A percentile compares a stretch with the other conserved stretches of the same genome.
These are phyloP conservation scores for maize (Zea mays) DNA, from an alignment of 176 grass and related monocot genomes.

Conservation along the genomic window DNA sequence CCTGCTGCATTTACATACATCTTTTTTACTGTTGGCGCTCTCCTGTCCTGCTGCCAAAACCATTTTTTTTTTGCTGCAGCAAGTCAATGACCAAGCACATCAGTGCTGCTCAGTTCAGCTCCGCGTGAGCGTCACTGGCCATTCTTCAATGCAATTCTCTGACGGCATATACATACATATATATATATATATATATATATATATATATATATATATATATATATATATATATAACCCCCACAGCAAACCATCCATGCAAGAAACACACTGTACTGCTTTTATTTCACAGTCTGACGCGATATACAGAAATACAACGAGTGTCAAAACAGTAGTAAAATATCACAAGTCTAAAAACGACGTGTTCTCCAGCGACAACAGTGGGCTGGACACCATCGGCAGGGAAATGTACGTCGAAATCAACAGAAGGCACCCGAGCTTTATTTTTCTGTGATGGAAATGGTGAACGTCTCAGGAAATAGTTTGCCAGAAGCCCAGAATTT, in stretches of 20 bases:
- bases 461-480: background rate
- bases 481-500: background rate
- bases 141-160: background rate
- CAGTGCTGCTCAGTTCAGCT: conserved; percentile 17
- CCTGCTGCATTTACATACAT: background rate
- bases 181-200: too few relatives aligned
- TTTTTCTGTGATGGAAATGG: conserved; percentile 36
- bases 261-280: conserved; percentile 19
- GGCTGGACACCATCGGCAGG: background rate
- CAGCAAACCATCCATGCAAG: background rate
- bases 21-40: conserved; percentile 11
- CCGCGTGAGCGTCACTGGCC: too few relatives aligned
- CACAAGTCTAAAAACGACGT: background rate
- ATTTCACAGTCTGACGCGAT: conserved; percentile 32
- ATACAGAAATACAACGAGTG: conserved; percentile 21
- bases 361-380: background rate
- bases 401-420: background rate
- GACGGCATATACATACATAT: too few relatives aligned
- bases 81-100: background rate
- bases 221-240: too few relatives aligned
- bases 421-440: conserved; percentile 35
- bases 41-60: background rate
- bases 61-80: background rate
- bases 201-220: too few relatives aligned
- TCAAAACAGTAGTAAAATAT: conserved; percentile 8